Base-by-base conservation (phyloP, 2,329 filamentous ascomycete species). In the Colletotrichum sublineola region DNA sequence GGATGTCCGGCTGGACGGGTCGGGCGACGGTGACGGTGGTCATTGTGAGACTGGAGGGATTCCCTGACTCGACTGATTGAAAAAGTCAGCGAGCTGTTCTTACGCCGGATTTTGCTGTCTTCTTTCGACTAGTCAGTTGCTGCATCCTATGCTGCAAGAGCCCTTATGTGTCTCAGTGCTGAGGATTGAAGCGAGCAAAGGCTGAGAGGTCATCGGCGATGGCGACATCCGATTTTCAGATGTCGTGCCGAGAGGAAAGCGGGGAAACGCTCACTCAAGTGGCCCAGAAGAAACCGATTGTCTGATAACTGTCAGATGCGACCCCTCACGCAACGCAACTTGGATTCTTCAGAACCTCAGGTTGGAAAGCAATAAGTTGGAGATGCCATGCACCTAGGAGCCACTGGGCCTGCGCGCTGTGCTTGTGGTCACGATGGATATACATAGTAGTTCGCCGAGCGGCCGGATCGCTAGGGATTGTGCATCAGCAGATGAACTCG, bases 1-100 rank as follows among this genome's bases (percentile, higher is more conserved):
- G 80, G 66, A 91, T 91, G 74, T 91, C 89, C 0, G 89, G 89
- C 75, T 90, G 88, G 36, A 84, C 84, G 2, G 81, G 80, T 2
- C 81, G 82, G 53, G 69, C 18, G 33, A 72, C 18, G 18, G 66
- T 61, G 2, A 44, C 40, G 15, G 66, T 61, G 46, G 69, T 46
- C 69, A 72, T 72, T 24, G 31, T 5, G 33, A 24, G 11, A 44
- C 12, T 9, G 5, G 44, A 24, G 33, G 24, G 50, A 31, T 5
- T 53, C 29, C 24, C 15, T 38, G n/a, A 20, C 15, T 40, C 12
- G 55, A 24, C 29, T 40, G 48, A 12, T 33, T 58, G 15, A 18
- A 33, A 33, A 12, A 8, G 31, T 2, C 12, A n/a, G 12, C 5
- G 3, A 48, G 15, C 2, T 5, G 0, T 56, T n/a, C 29, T 29